Conservation (phyloP, 2,329 filamentous ascomycete genomes). For the Clonostachys solani region DNA sequence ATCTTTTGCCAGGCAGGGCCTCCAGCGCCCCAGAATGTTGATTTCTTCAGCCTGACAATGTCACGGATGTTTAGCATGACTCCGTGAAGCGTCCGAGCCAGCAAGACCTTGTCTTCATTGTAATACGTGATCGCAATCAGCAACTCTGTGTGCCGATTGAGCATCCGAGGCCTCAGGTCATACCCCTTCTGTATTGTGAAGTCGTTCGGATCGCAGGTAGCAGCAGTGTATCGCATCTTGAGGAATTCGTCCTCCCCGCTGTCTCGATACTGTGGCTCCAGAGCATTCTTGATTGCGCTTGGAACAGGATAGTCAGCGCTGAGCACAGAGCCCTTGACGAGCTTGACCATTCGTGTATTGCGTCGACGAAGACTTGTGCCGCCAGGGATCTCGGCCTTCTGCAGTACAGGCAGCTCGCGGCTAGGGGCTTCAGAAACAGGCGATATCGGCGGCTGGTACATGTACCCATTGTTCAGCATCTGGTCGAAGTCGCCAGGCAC, state of each 20-base stretch:
- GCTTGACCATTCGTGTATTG: slow-evolving; percentile 88
- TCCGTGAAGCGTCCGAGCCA: slow-evolving; percentile 82
- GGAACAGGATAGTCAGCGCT: slow-evolving; percentile 92
- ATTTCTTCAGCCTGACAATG: slow-evolving; percentile 87
- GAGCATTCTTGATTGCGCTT: slow-evolving; percentile 87
- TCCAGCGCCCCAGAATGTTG: slow-evolving; percentile 95
- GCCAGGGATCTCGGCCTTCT: neutral
- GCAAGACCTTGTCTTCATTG: slow-evolving; percentile 90
- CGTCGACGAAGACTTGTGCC: slow-evolving; percentile 70
- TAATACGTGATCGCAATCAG: slow-evolving; percentile 95
- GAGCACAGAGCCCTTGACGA: slow-evolving; percentile 86
- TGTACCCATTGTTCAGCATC: no score
- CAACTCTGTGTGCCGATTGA: slow-evolving; percentile 90
- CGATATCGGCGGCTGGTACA: no score
- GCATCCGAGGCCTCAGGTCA: slow-evolving; percentile 90
- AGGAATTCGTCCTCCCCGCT: slow-evolving; percentile 87
- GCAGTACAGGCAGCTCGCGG: no score
- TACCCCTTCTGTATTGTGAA: slow-evolving; percentile 95
- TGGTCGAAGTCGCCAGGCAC: no score
- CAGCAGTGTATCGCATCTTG: slow-evolving; percentile 91
- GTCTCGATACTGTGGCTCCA: slow-evolving; percentile 87
- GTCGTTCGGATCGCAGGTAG: slow-evolving; percentile 90
- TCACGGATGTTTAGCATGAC: slow-evolving; percentile 96
- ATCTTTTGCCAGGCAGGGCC: slow-evolving; percentile 97
- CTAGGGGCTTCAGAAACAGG: no score